Base-by-base conservation (phyloP, 139 green algal genomes). In the Chlamydomonas eustigma region DNA sequence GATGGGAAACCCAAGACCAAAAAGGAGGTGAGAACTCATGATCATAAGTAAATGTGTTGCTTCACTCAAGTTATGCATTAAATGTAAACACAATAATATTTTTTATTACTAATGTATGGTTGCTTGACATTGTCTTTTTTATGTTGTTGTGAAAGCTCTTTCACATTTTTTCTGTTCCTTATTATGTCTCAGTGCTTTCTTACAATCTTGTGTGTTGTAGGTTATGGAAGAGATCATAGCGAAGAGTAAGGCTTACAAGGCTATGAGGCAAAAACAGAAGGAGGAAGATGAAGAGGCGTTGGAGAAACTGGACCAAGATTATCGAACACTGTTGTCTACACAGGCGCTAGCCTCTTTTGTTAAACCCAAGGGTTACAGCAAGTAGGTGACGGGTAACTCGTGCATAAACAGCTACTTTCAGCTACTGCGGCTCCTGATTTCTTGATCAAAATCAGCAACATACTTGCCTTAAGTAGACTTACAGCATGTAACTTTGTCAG, bases 181-280 rank as follows among this genome's bases (percentile, higher is more conserved):
- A n/a, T n/a, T n/a, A n/a, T n/a, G n/a, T n/a, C n/a, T n/a, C n/a
- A n/a, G n/a, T n/a, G n/a, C n/a, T n/a, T n/a, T n/a, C n/a, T n/a
- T n/a, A n/a, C n/a, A n/a, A n/a, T n/a, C n/a, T n/a, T n/a, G n/a
- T n/a, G n/a, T n/a, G n/a, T 28, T 22, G n/a, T 28, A 99, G 89
- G 85, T 98, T 3, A 98, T 99, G 95, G 92, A 95, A 75, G 95
- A 99, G 89, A 81, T 99, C 51, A 97, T 99, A 36, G 92, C 92
- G 38, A 98, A 98, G 86, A 95, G 88, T 85, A 97, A 97, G 82
- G 76, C 77, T 2, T 85, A 79, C 84, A 92, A 92, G 75, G 92
- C 92, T 4, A 75, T 88, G 67, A 91, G 88, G 75, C 76, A 84
- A 28, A 80, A 91, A 76, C 89, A 98, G 84, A 88, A 88, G 70